Base-by-base conservation (phyloP, 371 early-diverging fungal species). In the Circinella umbellata region DNA sequence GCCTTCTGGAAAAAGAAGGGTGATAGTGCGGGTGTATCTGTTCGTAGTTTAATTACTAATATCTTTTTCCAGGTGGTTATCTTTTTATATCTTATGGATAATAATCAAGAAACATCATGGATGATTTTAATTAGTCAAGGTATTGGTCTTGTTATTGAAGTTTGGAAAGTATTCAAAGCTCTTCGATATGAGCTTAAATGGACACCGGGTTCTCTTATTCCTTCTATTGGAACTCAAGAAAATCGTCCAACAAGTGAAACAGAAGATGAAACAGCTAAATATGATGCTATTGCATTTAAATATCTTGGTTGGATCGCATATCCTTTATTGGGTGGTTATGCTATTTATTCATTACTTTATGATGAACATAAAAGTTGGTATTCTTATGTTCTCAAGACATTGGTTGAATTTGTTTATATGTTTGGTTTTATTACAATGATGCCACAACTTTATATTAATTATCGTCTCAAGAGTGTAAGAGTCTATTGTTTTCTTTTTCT, bases 361-460 rank as follows among this genome's bases (percentile, higher is more conserved):
- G 87, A 96, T 69, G 88, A 91, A 66, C 95, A 96, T 82, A 95
- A 94, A 88, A 86, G 91, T 48, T 96, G 96, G 97, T 96, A 96
- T 77, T 94, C 95, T 13, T 96, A 88, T 76, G 79, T 96, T n/a
- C 78, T 96, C 49, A 84, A 89, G 64, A 96, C 95, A 0, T 75
- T 94, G 66, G 98, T 96, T 20, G 95, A 96, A 6, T 96, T 90
- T 65, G 91, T 93, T 4, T 92, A 91, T 78, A 86, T 90, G 65
- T 92, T 93, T 83, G 95, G 96, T 3, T 98, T 98, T 73, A 93
- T 96, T 69, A 91, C 91, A 69, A 94, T 96, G 95, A 89, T 94
- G 0, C 98, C 98, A 8, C 96, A 96, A 78, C 77, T 98, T 61
- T 96, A 94, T 75, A 95, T 98, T 85, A 98, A 98, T 82, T 91